Base-by-base conservation (phyloP, 225 moss, liverwort and hornwort genomes). In the Climacium dendroides region DNA sequence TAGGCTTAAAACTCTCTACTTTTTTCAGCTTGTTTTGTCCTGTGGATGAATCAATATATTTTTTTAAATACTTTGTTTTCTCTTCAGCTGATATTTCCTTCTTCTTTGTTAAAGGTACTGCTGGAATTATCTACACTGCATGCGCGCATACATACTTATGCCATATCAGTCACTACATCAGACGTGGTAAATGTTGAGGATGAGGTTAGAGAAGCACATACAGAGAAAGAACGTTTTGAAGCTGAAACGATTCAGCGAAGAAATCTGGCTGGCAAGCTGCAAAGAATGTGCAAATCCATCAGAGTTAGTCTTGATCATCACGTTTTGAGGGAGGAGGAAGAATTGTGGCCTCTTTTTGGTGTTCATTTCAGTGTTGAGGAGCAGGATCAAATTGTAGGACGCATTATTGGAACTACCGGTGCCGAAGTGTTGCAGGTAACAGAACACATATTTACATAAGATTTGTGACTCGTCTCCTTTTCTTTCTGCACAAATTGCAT, bases 241-340 rank as follows among this genome's bases (percentile, higher is more conserved):
- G 83, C 64, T 84, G 92, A 90, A 92, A 90, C 80, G 88, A 81
- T 84, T 64, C 95, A 93, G 82, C 92, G 93, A 89, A 84, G 88
- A 84, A 94, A 94, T 87, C 88, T 98, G 91, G 97, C 98, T 90
- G 94, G 93, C 83, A 98, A 95, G 89, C 87, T 98, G 85, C 98
- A 98, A 90, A 93, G 96, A 65, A 98, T 98, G 98, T 98, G 97
- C 92, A 98, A 98, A 87, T 97, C 97, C 85, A 96, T 97, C 71
- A 90, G 97, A 88, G 92, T 98, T 73, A 98, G 98, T 92, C 94
- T 98, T 79, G 98, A 96, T 89, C 98, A 97, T 91, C 98, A 98
- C 90, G 98, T 98, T 73, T 96, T 96, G n/a, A 93, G 98, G 90
- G 98, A 98, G 87, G 98, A 98, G 92, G 90, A 93, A 77, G 98